These are phyloP conservation scores for Aristolochia californica DNA, from an alignment of 164 flowering plant species.

Conservation along the genomic window DNA sequence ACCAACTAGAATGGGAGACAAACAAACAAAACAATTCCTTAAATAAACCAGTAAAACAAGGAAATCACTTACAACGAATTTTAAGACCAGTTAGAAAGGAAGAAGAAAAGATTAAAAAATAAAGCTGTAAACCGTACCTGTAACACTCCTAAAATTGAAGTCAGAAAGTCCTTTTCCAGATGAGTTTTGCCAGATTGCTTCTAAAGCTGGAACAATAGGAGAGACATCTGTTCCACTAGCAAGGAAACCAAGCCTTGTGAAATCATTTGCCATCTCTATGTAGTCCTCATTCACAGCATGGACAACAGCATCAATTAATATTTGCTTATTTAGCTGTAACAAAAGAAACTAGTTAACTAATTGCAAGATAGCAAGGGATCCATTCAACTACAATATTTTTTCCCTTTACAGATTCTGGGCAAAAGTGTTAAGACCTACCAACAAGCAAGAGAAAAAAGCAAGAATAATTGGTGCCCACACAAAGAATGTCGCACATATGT, in stretches of 20 bases:
- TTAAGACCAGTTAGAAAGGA: not conserved
- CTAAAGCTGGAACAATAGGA: constrained; percentile 89
- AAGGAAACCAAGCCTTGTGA: constrained; percentile 95
- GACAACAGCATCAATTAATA: constrained; percentile 96
- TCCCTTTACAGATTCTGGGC: not conserved
- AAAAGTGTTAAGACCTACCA: too few relatives aligned
- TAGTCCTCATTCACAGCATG: constrained; percentile 99
- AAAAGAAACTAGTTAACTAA: not conserved
- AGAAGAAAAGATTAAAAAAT: not conserved
- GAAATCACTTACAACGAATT: too few relatives aligned
- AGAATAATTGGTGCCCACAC: too few relatives aligned
- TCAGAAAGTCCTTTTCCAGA: constrained; percentile 86
- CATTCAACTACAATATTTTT: not conserved
- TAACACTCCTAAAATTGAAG: constrained; percentile 93
- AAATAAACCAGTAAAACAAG: too few relatives aligned
- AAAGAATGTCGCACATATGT: too few relatives aligned
- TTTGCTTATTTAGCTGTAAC: constrained; percentile 91
- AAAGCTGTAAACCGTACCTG: constrained; percentile 37
- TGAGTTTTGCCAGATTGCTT: constrained; percentile 98
- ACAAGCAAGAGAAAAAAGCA: too few relatives aligned
- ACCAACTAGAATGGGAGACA: too few relatives aligned
- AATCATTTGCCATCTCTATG: constrained; percentile 97
- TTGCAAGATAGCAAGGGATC: not conserved
- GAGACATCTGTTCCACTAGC: constrained; percentile 92
- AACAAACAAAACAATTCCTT: too few relatives aligned